Base-by-base conservation (phyloP, 306 rosid species). In the Cucumis melo region DNA sequence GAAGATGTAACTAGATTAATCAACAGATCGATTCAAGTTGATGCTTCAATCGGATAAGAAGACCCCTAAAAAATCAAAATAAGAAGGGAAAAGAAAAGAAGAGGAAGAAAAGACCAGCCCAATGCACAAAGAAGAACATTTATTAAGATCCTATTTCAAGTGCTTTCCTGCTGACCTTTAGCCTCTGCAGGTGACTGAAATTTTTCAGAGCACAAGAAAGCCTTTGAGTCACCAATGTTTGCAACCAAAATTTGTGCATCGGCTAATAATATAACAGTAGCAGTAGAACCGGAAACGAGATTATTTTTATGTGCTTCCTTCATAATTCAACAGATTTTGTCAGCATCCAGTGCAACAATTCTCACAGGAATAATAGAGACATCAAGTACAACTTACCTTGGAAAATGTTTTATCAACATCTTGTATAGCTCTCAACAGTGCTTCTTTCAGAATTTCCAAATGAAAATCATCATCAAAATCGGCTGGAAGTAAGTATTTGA, bases 201-300 rank as follows among this genome's bases (percentile, higher is more conserved):
- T 38, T 78, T 91, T 85, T 91, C 91, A 32, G 97, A 87, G 89
- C 98, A 94, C 86, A 94, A 82, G 65, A 93, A 86, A 56, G 94
- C 96, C 86, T 94, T 91, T 24, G 96, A 91, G 83, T 94, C 98
- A 85, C 98, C 98, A 81, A 94, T 81, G 80, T 94, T 94, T 62
- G 97, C 98, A 82, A 89, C 96, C 88, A 94, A 87, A 79, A 91
- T 84, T 77, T 91, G 93, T 81, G 87, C 98, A 71, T 91, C 94
- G 21, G 96, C 97, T 70, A 91, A 67, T 78, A 94, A 82, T 72
- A 85, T 78, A 77, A 90, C 42, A 51, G 97, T 89, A 48, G 98
- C 98, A 0, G 98, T 91, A 51, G 98, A 94, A 63, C 96, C 97
- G 1, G 98, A 88, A 77, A 76, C 82, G 64, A 93, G 79, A 78